phyloP scores from a whole-genome alignment of 169 alveolate genomes.

The Plasmodium vinckei region DNA sequence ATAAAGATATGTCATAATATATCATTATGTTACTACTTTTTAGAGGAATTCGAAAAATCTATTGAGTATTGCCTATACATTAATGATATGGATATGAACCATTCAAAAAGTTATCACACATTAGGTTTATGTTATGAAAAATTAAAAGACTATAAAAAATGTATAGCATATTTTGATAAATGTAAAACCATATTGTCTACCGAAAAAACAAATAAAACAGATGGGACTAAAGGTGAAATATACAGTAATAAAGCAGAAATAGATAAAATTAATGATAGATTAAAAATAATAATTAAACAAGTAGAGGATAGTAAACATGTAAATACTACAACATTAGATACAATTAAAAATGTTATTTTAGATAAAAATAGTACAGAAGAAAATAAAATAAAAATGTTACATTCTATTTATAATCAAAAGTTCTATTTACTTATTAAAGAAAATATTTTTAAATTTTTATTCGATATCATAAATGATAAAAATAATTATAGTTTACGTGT shows the following conservation, averaged over 20 bases:
- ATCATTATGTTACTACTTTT: slow-evolving; percentile 56
- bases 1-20: slow-evolving; percentile 59
- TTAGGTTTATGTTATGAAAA: slow-evolving; percentile 64
- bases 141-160: slow-evolving; percentile 36
- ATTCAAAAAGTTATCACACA: slow-evolving; percentile 70
- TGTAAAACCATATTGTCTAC: slow-evolving; percentile 27
- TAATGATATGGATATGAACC: slow-evolving; percentile 32
- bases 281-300: slow-evolving; percentile 7
- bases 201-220: neutral
- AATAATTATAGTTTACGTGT: neutral
- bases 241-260: slow-evolving; percentile 9
- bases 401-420: slow-evolving; percentile 48
- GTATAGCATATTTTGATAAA: slow-evolving; percentile 31
- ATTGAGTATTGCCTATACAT: slow-evolving; percentile 47
- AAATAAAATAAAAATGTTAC: slow-evolving; percentile 45
- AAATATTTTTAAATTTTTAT: slow-evolving; percentile 36
- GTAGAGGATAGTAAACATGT: slow-evolving; percentile 8
- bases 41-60: slow-evolving; percentile 20
- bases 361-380: slow-evolving; percentile 36
- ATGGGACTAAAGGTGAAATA: neutral
- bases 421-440: slow-evolving; percentile 28
- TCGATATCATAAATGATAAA: slow-evolving; percentile 15
- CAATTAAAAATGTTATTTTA: neutral
- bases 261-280: slow-evolving; percentile 32
- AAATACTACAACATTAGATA: slow-evolving; percentile 9